Conservation (phyloP, 345 rosid species). For the Gossypium raimondii region DNA sequence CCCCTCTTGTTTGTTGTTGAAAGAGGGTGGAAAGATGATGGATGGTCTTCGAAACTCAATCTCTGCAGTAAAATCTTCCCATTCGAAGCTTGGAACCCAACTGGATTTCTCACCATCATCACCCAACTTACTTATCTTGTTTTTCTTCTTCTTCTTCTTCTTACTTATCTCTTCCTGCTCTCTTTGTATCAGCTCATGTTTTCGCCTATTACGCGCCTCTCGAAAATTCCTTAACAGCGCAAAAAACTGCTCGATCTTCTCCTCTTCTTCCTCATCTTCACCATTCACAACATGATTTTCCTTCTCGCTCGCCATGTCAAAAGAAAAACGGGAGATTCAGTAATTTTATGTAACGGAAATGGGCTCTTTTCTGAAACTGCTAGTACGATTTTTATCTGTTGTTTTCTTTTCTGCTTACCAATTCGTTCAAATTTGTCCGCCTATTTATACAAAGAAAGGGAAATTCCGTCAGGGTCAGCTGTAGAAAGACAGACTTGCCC, state of each 20-base stretch:
- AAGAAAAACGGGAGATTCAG: not conserved
- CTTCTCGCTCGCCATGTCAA: conserved; percentile 18
- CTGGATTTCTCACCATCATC: conserved; percentile 2
- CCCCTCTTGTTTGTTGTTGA: not conserved
- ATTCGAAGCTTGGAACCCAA: conserved; percentile 17
- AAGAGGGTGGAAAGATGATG: conserved; percentile 10
- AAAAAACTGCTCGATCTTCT: conserved; percentile 26
- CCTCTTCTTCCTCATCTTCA: conserved; percentile 16
- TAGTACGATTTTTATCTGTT: not conserved
- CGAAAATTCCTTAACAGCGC: conserved; percentile 11
- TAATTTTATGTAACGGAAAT: not conserved
- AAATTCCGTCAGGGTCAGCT: too few species aligned
- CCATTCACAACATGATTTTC: not conserved
- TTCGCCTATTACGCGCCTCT: conserved; percentile 11
- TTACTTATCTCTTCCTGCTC: not conserved
- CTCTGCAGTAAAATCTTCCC: conserved; percentile 13
- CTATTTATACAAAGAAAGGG: not conserved
- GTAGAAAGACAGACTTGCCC: not conserved
- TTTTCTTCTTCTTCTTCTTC: not conserved
- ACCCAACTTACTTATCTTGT: not conserved
- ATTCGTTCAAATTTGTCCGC: not conserved
- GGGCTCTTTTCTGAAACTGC: not conserved
- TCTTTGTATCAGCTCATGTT: conserved; percentile 7
- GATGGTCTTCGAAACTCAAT: conserved; percentile 12
- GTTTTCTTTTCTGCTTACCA: not conserved